phyloP scores from a whole-genome alignment of 1,284 basidiomycete species.

The Dichomitus squalens region DNA sequence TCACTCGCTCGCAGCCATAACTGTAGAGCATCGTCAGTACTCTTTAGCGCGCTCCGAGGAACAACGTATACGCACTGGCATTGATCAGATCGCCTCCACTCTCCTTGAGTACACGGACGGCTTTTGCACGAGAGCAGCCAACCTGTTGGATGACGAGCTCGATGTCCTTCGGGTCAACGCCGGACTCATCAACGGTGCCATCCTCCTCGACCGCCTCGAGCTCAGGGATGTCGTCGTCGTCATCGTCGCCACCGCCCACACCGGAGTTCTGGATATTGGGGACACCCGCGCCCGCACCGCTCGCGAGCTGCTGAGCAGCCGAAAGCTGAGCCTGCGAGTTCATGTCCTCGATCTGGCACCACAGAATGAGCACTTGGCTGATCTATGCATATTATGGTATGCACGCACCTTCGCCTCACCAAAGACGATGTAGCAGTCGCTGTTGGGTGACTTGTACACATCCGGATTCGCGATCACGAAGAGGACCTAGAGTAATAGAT shows the following conservation, averaged over 20 bases:
- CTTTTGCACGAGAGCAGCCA: conserved; percentile 84
- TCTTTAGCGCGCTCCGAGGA: neutral
- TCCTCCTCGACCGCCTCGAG: conserved; percentile 82
- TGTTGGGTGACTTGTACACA: conserved; percentile 96
- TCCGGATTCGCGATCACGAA: conserved; percentile 94
- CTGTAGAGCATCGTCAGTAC: conserved; percentile 33
- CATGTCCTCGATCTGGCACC: conserved; percentile 86
- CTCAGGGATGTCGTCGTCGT: conserved; percentile 81
- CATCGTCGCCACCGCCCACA: conserved; percentile 56
- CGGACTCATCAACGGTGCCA: conserved; percentile 76
- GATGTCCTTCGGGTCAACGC: conserved; percentile 92
- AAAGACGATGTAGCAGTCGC: conserved; percentile 98
- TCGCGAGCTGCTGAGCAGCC: conserved; percentile 83
- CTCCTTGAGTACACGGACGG: conserved; percentile 85
- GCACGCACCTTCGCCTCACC: conserved; percentile 88
- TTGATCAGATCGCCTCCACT: conserved; percentile 92
- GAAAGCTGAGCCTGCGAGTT: conserved; percentile 82
- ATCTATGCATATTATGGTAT: neutral
- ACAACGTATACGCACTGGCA: conserved; percentile 70
- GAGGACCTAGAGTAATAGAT: conserved; percentile 59
- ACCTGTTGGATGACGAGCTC: conserved; percentile 92
- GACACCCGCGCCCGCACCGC: conserved; percentile 50
- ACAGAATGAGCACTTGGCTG: neutral
- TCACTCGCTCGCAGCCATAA: conserved; percentile 77
- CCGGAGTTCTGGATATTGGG: conserved; percentile 58